A percentile compares a stretch with the other conserved stretches of the same genome.
Conservation (phyloP, 306 rosid species). For the Sesbania bispinosa region DNA sequence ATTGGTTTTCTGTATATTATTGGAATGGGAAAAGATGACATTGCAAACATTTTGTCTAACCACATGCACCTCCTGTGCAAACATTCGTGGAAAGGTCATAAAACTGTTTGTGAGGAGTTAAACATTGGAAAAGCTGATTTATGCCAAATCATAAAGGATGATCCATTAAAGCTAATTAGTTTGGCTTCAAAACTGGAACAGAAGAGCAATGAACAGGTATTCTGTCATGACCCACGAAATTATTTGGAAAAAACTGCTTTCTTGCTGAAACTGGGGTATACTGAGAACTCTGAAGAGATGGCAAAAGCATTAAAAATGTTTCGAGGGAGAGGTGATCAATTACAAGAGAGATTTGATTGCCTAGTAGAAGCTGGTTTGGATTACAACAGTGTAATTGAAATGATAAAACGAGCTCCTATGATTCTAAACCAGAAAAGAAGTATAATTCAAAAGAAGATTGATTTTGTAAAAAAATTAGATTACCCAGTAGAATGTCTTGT, state of each 20-base stretch:
- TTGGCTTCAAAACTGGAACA: slow-evolving; percentile 44
- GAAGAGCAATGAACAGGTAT: slow-evolving; percentile 21
- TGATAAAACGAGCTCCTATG: slow-evolving; percentile 57
- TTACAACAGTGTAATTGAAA: slow-evolving; percentile 35
- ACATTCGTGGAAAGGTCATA: slow-evolving; percentile 50
- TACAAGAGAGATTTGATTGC: slow-evolving; percentile 86
- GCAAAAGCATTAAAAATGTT: slow-evolving; percentile 54
- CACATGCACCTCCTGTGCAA: slow-evolving; percentile 44
- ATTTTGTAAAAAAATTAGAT: slow-evolving; percentile 47
- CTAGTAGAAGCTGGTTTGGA: slow-evolving; percentile 83
- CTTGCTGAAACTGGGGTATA: slow-evolving; percentile 64
- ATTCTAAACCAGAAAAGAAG: slow-evolving; percentile 57
- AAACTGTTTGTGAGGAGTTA: slow-evolving; percentile 50
- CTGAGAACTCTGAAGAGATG: slow-evolving; percentile 85
- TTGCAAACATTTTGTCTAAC: slow-evolving; percentile 39
- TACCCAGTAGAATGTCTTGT: slow-evolving; percentile 58
- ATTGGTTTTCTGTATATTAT: slow-evolving; percentile 50
- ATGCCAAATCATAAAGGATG: slow-evolving; percentile 50
- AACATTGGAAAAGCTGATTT: slow-evolving; percentile 48
- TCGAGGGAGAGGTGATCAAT: slow-evolving; percentile 71
- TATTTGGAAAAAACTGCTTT: slow-evolving; percentile 55
- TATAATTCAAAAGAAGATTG: slow-evolving; percentile 56
- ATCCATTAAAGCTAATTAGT: slow-evolving; percentile 49
- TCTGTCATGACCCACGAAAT: slow-evolving; percentile 25
- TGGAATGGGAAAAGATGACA: slow-evolving; percentile 56